Base-by-base conservation (phyloP, 73 alveolate genomes). In the Paramecium primaurelia region DNA sequence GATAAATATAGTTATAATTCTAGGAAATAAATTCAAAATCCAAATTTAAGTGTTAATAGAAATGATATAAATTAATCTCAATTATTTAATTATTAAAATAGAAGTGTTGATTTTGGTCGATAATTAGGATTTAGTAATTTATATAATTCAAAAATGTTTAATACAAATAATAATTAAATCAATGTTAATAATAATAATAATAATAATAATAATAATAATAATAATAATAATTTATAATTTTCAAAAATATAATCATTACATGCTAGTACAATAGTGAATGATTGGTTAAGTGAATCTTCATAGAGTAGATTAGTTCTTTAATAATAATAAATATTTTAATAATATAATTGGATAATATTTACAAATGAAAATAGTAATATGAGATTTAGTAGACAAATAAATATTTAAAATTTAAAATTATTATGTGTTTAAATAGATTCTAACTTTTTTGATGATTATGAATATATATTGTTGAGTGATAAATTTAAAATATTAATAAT, bases 351-450 rank as follows among this genome's bases (percentile, higher is more conserved):
- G 84, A 64, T 64, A 12, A 64, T 64, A 64, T 64, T 64, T 12
- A 64, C 84, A 64, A 64, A 64, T 64, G 84, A 64, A 64, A 64
- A 32, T 64, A 64, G 84, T 36, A 64, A 64, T 64, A 28, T 64
- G 84, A 64, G 84, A 7, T 64, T 64, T 32, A 64, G 28, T 32
- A 28, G 49, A 12, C 12, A 64, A 28, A 64, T 64, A 8, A 64
- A 64, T 9, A 28, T 64, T 32, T 32, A 64, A 14, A 64, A 64
- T 28, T n/a, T 64, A 6, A 64, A 64, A 64, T 64, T 64, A n/a
- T 12, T 64, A 6, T 64, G 84, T 34, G 47, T 64, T 25, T 64
- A 64, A 64, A 64, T 64, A 64, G 84, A 64, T 14, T 64, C 42
- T 9, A 64, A 64, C 12, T 64, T 64, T 26, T 64, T 64, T 64